phyloP scores from a whole-genome alignment of 2,329 filamentous ascomycete species.

The Cordyceps javanica region DNA sequence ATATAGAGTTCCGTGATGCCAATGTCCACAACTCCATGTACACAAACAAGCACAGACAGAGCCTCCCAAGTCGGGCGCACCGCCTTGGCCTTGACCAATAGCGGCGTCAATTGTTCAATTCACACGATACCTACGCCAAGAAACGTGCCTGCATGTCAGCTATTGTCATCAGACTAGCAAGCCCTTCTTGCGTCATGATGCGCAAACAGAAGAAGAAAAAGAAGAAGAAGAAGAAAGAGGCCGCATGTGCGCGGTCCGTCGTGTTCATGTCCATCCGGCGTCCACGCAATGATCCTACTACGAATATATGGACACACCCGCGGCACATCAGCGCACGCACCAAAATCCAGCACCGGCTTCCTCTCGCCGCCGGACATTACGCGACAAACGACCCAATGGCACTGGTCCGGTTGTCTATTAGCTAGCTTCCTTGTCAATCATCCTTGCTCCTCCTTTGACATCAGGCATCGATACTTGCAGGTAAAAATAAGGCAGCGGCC shows the following conservation, averaged over 20 bases:
- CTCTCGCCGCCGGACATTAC: neutral
- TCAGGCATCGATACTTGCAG: neutral
- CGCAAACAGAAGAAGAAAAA: neutral
- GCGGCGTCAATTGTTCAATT: neutral
- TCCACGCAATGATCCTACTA: neutral
- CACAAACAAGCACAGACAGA: neutral
- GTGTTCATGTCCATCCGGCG: neutral
- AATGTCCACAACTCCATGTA: neutral
- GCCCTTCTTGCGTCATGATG: neutral
- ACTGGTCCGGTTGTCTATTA: neutral
- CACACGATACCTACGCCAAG: neutral
- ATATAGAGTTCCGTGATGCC: constrained; percentile 5
- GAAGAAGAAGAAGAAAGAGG: neutral
- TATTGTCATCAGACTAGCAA: neutral
- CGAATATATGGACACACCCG: neutral
- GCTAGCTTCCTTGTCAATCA: neutral
- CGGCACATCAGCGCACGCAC: neutral
- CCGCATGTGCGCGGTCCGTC: no score
- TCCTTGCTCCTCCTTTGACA: neutral
- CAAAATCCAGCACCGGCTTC: neutral
- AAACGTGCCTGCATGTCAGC: neutral
- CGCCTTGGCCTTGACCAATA: neutral
- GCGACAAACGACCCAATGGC: neutral
- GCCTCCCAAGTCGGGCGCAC: neutral
- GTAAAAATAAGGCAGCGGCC: neutral